phyloP scores from a whole-genome alignment of 257 asterid species.

The Solanum gracilifrons region DNA sequence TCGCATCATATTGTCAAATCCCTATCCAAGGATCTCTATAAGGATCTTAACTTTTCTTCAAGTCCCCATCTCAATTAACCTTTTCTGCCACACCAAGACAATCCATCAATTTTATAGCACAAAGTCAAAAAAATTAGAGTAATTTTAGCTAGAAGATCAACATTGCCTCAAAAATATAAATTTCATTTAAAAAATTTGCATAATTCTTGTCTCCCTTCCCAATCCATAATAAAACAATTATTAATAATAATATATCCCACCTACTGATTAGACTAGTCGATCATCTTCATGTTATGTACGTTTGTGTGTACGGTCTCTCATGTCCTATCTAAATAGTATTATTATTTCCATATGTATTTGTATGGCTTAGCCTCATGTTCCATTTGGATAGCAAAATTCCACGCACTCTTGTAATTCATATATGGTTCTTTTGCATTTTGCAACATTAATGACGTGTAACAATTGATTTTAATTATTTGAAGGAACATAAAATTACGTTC shows the following conservation, averaged over 20 bases:
- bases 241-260: conserved; percentile 3
- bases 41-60: conserved; percentile 50
- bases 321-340: not conserved
- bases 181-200: not conserved
- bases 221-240: not conserved
- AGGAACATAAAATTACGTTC: not conserved
- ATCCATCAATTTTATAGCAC: conserved; percentile 18
- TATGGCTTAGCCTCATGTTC: not conserved
- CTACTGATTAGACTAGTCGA: conserved; percentile 33
- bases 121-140: conserved; percentile 16
- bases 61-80: conserved; percentile 40
- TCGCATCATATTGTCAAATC: conserved; percentile 27
- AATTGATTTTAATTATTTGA: not conserved
- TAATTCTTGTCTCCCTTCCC: conserved; percentile 9
- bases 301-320: conserved; percentile 21
- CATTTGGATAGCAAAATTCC: not conserved
- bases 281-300: conserved; percentile 22
- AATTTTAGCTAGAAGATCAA: conserved; percentile 2
- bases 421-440: not conserved
- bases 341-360: not conserved
- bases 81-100: conserved; percentile 51
- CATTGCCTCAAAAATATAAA: not conserved
- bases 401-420: not conserved
- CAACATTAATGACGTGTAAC: not conserved
- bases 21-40: conserved; percentile 48